Base-by-base conservation (phyloP, 768 basidiomycete genomes). In the Cytidiella melzeri region DNA sequence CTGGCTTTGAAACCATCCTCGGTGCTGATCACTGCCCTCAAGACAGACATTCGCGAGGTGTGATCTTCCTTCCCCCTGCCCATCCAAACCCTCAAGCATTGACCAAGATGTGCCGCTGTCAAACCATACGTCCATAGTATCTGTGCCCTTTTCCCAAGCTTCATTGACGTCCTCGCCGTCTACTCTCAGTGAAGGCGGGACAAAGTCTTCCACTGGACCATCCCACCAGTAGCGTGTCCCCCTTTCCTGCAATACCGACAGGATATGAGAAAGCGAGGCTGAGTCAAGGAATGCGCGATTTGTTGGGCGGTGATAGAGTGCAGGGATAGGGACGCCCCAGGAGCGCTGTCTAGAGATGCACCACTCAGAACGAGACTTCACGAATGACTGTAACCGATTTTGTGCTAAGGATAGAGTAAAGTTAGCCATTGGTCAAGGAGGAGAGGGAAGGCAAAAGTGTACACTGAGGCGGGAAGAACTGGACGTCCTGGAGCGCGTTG, bases 41-140 rank as follows among this genome's bases (percentile, higher is more conserved):
- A 99, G 69, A 61, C 91, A 95, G 24, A 97, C 74, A 59, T 98
- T 93, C 1, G 93, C 89, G 45, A 75, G 69, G 24, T 51, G 48
- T 6, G 55, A 45, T 43, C 72, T 68, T 30, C 69, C 68, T 5
- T 59, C 55, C 7, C 15, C 9, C 15, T 34, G 30, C 30, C 30
- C 30, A 34, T 34, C 30, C 30, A 34, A 34, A 7, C 15, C 30
- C 30, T 34, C 15, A 15, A 95, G 68, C 72, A 90, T 76, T 1
- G 90, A 83, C 95, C 95, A 99, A 3, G 93, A 89, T 2, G 88
- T 83, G 3, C 95, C 95, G 57, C 91, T 94, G 67, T 99, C 95
- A 57, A 97, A 98, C 95, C 95, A 99, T 13, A 99, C 95, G 64
- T 99, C 95, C 84, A 98, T 92, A 2, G 95, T 99, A 63, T 99